Conservation (phyloP, 2,329 filamentous ascomycete species). For the Fusarium nematophilum region DNA sequence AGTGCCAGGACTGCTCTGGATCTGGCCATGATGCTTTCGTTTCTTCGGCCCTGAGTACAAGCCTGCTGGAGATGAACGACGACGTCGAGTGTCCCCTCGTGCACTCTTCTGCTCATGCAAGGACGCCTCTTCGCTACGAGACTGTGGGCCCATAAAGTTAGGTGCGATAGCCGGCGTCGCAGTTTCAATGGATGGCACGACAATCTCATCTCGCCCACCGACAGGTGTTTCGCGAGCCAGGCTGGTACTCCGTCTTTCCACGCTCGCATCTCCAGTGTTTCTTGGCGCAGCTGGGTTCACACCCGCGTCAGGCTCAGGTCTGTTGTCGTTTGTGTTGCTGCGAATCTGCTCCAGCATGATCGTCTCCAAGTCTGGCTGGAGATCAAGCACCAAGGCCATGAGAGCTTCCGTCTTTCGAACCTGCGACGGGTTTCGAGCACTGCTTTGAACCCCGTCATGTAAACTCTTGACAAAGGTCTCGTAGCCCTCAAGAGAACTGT, state of each 20-base stretch:
- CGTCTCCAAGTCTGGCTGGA: slow-evolving; percentile 11
- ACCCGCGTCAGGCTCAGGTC: background rate
- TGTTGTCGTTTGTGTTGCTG: background rate
- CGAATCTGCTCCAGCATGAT: background rate
- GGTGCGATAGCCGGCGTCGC: background rate
- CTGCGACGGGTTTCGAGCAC: background rate
- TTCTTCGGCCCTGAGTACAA: rapidly evolving
- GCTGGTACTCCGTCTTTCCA: background rate
- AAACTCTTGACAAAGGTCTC: background rate
- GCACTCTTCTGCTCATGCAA: background rate
- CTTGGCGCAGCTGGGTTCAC: background rate
- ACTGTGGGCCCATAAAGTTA: background rate
- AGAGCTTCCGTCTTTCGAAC: slow-evolving; percentile 25
- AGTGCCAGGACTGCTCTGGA: background rate
- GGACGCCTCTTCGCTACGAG: background rate
- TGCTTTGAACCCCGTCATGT: background rate
- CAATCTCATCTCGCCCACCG: background rate
- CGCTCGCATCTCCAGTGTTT: background rate
- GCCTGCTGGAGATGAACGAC: rapidly evolving
- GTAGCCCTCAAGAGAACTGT: slow-evolving; percentile 3
- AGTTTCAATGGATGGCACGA: background rate
- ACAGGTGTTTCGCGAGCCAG: background rate
- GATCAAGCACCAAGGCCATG: slow-evolving; percentile 24
- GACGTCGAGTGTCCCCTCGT: background rate
- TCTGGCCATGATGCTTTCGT: background rate